phyloP scores from a whole-genome alignment of 2,329 filamentous ascomycete species.

The Neurospora crassa region DNA sequence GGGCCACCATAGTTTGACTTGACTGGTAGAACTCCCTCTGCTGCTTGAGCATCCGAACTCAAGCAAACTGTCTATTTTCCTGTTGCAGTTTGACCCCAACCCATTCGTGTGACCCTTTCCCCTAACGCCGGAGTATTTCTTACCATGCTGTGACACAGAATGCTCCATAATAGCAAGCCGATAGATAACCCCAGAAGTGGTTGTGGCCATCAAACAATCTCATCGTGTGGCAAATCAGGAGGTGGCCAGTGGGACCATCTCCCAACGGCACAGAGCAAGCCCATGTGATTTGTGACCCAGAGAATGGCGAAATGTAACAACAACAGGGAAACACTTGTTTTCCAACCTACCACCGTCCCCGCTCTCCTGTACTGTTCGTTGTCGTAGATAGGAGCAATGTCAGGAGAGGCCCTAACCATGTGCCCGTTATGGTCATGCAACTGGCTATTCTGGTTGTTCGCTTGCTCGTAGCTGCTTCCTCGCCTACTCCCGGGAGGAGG shows the following conservation, averaged over 20 bases:
- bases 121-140: not conserved
- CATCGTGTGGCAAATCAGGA: not conserved
- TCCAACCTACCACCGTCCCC: conserved; percentile 1
- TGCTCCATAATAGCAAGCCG: not conserved
- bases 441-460: not conserved
- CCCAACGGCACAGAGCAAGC: conserved; percentile 23
- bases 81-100: not conserved
- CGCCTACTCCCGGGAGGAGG: not conserved
- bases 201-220: not conserved
- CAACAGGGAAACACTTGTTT: conserved; percentile 16
- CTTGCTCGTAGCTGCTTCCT: not conserved
- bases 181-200: not conserved
- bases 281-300: conserved; percentile 22
- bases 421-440: not conserved
- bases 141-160: not conserved
- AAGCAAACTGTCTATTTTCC: not conserved
- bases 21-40: not conserved
- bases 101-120: not conserved
- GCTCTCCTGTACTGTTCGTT: not conserved
- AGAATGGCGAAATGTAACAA: conserved; percentile 26
- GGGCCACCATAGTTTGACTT: not conserved
- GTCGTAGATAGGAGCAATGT: not conserved
- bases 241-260: not conserved
- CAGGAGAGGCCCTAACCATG: not conserved
- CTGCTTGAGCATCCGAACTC: not conserved